These are phyloP conservation scores for Caryopteris hybrid DNA, from an alignment of 305 asterid genomes.

Conservation along the genomic window DNA sequence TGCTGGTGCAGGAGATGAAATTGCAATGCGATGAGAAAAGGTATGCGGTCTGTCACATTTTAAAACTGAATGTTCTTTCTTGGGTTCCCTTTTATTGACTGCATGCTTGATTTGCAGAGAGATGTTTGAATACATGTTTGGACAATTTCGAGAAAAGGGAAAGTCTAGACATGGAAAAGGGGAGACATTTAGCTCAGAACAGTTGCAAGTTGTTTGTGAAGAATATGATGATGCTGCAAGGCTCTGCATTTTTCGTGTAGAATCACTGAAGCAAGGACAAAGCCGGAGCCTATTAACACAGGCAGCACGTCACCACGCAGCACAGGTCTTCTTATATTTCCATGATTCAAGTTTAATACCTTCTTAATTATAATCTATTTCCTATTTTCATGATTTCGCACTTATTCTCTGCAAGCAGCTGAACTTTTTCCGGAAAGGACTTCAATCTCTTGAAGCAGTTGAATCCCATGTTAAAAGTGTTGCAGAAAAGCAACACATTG, in stretches of 20 bases:
- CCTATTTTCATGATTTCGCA: constrained; percentile 17
- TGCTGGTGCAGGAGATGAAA: constrained; percentile 85
- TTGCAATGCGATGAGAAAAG: constrained; percentile 94
- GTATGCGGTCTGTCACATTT: constrained; percentile 29
- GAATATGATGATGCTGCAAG: constrained; percentile 86
- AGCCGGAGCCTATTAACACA: constrained; percentile 86
- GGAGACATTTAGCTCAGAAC: constrained; percentile 67
- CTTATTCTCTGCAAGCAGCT: constrained; percentile 43
- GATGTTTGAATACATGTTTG: constrained; percentile 74
- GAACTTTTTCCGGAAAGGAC: constrained; percentile 81
- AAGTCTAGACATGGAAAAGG: constrained; percentile 75
- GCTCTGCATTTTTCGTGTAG: constrained; percentile 86
- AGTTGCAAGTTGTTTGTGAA: constrained; percentile 75
- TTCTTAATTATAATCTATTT: not conserved
- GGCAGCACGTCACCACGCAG: constrained; percentile 96
- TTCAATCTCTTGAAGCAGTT: constrained; percentile 82
- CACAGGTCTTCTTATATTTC: constrained; percentile 59
- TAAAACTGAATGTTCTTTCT: constrained; percentile 2
- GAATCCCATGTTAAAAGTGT: constrained; percentile 70
- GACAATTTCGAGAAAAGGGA: constrained; percentile 62
- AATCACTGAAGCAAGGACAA: constrained; percentile 95
- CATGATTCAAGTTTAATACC: constrained; percentile 8
- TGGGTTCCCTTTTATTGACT: constrained; percentile 16
- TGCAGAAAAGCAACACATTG: constrained; percentile 85
- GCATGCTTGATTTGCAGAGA: constrained; percentile 51